These are phyloP conservation scores for Podospora didyma DNA, from an alignment of 495 filamentous ascomycete genomes.

Conservation along the genomic window DNA sequence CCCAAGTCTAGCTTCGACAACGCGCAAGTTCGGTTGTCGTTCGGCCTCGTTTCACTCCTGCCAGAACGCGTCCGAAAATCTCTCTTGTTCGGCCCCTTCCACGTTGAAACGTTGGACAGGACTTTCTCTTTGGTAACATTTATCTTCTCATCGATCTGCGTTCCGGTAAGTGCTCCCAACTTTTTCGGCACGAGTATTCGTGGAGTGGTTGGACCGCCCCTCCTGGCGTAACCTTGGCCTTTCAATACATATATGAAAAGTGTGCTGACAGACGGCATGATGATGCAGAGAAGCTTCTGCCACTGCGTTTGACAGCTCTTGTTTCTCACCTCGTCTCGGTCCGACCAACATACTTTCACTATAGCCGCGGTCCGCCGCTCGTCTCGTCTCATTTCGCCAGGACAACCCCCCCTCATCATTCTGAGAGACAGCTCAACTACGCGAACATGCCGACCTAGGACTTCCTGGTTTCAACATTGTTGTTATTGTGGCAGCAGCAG, in stretches of 20 bases:
- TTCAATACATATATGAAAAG: background rate
- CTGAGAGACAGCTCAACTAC: background rate
- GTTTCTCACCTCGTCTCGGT: background rate
- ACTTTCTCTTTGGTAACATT: background rate
- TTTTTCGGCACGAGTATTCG: background rate
- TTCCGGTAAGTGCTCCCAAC: background rate
- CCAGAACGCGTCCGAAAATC: background rate
- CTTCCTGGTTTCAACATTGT: background rate
- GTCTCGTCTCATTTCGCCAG: background rate
- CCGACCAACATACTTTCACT: background rate
- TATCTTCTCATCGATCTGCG: background rate
- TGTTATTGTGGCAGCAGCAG: background rate
- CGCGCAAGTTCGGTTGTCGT: background rate
- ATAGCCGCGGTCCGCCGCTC: constrained; percentile 1
- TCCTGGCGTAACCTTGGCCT: constrained; percentile 3
- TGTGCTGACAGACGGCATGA: background rate
- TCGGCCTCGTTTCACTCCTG: background rate
- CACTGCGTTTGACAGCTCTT: background rate
- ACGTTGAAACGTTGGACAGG: constrained; percentile 2
- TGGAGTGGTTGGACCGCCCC: background rate
- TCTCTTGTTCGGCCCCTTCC: background rate
- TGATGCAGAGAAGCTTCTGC: background rate
- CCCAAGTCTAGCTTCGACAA: background rate
- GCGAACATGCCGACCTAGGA: constrained; percentile 9
- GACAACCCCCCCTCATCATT: background rate